A percentile compares a stretch with the other conserved stretches of the same genome.
Evolutionary conservation across 345 rosid species (phyloP).

Genomic region (Diplotaxis tenuifolia): DNA sequence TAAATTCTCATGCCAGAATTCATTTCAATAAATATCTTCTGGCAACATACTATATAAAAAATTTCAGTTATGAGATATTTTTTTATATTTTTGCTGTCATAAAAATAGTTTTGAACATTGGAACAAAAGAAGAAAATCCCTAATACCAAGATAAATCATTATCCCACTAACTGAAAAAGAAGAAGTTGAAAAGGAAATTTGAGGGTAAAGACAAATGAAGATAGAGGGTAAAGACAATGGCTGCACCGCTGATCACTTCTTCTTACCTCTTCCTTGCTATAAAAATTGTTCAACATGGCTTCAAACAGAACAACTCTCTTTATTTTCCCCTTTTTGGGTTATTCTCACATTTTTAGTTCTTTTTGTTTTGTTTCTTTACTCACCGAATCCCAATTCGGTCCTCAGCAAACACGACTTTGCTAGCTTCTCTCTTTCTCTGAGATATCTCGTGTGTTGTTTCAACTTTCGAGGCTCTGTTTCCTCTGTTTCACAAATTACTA

Average conservation of each 20-base stretch:
- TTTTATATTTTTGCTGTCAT: neutral
- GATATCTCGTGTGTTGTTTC: neutral
- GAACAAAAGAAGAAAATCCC: neutral
- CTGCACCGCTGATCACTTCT: neutral
- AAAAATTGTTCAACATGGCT: neutral
- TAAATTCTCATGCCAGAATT: neutral
- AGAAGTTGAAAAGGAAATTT: neutral
- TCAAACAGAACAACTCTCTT: constrained; percentile 19
- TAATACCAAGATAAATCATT: neutral
- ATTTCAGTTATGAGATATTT: neutral
- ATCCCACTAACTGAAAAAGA: neutral
- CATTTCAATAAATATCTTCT: neutral
- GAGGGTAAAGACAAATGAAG: neutral
- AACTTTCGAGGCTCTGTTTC: constrained; percentile 2
- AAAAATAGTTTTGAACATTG: neutral
- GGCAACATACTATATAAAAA: neutral
- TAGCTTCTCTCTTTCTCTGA: neutral
- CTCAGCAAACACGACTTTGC: neutral
- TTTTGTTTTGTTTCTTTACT: neutral
- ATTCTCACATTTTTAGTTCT: neutral
- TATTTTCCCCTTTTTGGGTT: neutral
- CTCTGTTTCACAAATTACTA: neutral
- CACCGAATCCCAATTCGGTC: neutral
- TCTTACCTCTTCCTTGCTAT: neutral
- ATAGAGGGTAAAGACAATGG: constrained; percentile 4